phyloP scores from a whole-genome alignment of 768 basidiomycete species.

The Tulasnella sp. region DNA sequence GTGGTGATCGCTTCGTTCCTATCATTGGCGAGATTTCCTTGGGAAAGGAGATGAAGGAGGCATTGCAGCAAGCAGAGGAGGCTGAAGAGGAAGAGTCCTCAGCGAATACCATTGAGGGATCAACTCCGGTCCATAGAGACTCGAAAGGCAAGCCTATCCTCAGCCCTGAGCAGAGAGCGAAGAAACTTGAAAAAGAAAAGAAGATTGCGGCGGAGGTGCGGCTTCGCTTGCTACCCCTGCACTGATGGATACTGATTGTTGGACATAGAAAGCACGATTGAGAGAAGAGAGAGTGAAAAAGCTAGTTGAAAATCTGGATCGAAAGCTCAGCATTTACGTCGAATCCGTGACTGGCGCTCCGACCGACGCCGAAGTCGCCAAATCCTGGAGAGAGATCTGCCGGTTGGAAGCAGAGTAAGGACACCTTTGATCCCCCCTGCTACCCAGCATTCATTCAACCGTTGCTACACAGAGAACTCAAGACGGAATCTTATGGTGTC shows the following conservation, averaged over 20 bases:
- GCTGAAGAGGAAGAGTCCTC: slow-evolving; percentile 54
- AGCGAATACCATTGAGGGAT: slow-evolving; percentile 24
- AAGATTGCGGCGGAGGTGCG: slow-evolving; percentile 65
- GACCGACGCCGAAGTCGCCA: slow-evolving; percentile 60
- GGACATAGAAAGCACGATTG: slow-evolving; percentile 66
- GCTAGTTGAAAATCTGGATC: slow-evolving; percentile 71
- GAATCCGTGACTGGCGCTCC: slow-evolving; percentile 67
- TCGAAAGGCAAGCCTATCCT: slow-evolving; percentile 35
- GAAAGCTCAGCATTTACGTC: slow-evolving; percentile 82
- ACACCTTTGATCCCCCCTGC: background rate
- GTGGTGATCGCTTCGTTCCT: slow-evolving; percentile 77
- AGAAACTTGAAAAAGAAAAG: slow-evolving; percentile 39
- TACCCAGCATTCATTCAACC: background rate
- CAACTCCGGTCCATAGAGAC: slow-evolving; percentile 23
- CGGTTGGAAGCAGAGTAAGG: slow-evolving; percentile 77
- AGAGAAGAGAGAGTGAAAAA: slow-evolving; percentile 70
- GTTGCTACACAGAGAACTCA: slow-evolving; percentile 56
- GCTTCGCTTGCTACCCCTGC: background rate
- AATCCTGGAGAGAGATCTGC: slow-evolving; percentile 73
- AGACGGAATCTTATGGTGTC: slow-evolving; percentile 80
- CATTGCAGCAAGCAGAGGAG: slow-evolving; percentile 45
- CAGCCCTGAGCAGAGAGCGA: slow-evolving; percentile 63
- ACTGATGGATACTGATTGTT: background rate
- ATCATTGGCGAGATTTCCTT: slow-evolving; percentile 87
- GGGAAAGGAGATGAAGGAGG: slow-evolving; percentile 88